Conservation (phyloP, 2,329 filamentous ascomycete species). For the Apiospora koreana region DNA sequence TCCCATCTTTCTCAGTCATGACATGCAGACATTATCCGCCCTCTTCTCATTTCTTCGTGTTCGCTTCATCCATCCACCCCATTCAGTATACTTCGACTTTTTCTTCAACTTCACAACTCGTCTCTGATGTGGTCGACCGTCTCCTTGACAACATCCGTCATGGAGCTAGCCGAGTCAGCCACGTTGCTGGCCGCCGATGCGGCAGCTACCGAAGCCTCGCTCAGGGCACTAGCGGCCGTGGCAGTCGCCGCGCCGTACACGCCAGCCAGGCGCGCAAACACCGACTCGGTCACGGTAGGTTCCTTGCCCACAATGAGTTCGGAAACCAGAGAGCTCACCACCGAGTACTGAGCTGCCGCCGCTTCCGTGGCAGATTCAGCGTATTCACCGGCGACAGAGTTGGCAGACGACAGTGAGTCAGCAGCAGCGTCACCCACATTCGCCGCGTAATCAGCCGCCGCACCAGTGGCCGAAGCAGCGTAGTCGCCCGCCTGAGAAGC, state of each 20-base stretch:
- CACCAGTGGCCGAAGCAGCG: constrained; percentile 60
- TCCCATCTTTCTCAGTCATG: not conserved
- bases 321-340: constrained; percentile 71
- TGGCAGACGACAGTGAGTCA: constrained; percentile 20
- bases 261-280: constrained; percentile 69
- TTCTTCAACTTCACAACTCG: constrained; percentile 20
- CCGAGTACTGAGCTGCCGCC: constrained; percentile 65
- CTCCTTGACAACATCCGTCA: constrained; percentile 27
- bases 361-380: constrained; percentile 16
- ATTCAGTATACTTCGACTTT: not conserved
- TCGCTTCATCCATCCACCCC: not conserved
- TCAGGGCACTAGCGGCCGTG: constrained; percentile 48
- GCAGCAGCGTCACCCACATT: constrained; percentile 34
- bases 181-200: constrained; percentile 27
- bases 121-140: constrained; percentile 25
- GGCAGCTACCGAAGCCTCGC: constrained; percentile 33
- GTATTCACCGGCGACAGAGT: constrained; percentile 42
- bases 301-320: constrained; percentile 79
- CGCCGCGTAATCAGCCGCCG: constrained; percentile 26
- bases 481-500: constrained; percentile 47
- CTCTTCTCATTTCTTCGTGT: not conserved
- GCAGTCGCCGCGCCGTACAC: constrained; percentile 70
- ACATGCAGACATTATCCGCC: not conserved
- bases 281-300: constrained; percentile 78
- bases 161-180: constrained; percentile 26